phyloP scores from a whole-genome alignment of 2,329 filamentous ascomycete species.

The Talaromyces piceae region DNA sequence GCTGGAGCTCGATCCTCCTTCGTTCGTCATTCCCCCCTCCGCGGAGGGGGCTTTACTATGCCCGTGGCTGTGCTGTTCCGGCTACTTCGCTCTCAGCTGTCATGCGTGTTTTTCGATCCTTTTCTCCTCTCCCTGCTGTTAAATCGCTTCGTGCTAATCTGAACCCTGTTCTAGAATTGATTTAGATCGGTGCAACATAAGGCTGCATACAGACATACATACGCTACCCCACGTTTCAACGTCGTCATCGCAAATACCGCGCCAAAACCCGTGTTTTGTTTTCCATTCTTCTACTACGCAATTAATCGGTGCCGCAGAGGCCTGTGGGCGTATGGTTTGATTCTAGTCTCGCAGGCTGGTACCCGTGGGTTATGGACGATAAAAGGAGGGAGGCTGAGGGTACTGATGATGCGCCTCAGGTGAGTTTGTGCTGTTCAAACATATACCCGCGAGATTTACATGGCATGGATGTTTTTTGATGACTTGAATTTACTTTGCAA shows the following conservation, averaged over 20 bases:
- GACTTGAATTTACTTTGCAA: slow-evolving; percentile 10
- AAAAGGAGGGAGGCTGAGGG: slow-evolving; percentile 25
- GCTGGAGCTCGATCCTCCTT: background rate
- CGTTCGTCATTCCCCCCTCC: background rate
- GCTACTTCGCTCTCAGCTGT: background rate
- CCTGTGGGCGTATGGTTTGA: slow-evolving; percentile 24
- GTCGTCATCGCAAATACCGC: background rate
- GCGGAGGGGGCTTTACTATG: background rate
- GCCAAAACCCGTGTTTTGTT: background rate
- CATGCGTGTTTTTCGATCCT: background rate
- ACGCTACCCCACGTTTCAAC: background rate
- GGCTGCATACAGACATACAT: too few species aligned
- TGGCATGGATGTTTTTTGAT: too few species aligned
- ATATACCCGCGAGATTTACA: too few species aligned
- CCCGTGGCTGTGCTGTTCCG: background rate
- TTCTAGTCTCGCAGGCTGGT: slow-evolving; percentile 18
- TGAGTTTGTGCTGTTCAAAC: slow-evolving; percentile 15
- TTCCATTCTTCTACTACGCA: background rate
- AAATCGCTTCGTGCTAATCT: background rate
- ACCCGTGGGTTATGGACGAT: slow-evolving; percentile 29
- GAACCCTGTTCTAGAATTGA: background rate
- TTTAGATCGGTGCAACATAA: too few species aligned
- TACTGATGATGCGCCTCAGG: slow-evolving; percentile 31
- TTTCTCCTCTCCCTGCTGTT: background rate
- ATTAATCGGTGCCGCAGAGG: background rate